Percentiles rank a stretch among this genome's conserved stretches.
Evolutionary conservation across 768 basidiomycete genomes (phyloP).

Genomic region (Hortiboletus campestris): DNA sequence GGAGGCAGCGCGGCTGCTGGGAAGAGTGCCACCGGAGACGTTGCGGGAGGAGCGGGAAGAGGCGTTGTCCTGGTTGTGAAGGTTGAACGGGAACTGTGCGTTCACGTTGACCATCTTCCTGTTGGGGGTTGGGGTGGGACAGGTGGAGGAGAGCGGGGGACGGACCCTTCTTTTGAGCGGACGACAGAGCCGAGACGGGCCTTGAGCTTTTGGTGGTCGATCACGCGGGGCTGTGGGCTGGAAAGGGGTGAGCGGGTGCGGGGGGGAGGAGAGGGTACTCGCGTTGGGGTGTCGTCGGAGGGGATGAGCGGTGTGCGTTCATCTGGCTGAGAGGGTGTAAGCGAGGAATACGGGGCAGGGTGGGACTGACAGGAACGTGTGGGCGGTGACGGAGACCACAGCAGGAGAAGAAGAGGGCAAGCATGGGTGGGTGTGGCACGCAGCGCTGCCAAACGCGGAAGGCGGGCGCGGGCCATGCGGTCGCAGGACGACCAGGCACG

Average conservation of each 20-base stretch:
- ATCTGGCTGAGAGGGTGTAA: conserved; percentile 8
- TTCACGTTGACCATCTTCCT: conserved; percentile 75
- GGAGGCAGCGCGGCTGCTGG: conserved; percentile 20
- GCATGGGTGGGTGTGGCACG: conserved; percentile 24
- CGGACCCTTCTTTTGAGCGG: conserved; percentile 59
- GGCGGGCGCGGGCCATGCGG: conserved; percentile 10
- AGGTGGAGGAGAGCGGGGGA: conserved; percentile 4
- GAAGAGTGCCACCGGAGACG: conserved; percentile 31
- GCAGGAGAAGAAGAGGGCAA: conserved; percentile 28
- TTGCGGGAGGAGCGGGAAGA: conserved; percentile 33
- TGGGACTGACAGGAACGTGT: conserved; percentile 18
- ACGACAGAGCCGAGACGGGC: conserved; percentile 55
- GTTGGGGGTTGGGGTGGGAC: conserved; percentile 1
- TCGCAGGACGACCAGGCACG: conserved; percentile 31
- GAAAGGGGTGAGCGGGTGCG: neutral
- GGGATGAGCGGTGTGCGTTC: conserved; percentile 33
- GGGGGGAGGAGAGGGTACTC: conserved; percentile 3
- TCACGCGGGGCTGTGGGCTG: conserved; percentile 31
- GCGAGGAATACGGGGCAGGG: neutral
- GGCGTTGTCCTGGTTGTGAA: conserved; percentile 31
- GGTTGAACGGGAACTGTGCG: conserved; percentile 58
- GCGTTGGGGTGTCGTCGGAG: conserved; percentile 25
- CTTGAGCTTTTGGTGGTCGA: conserved; percentile 51
- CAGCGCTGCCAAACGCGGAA: neutral
- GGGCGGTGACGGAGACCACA: conserved; percentile 26